Evolutionary conservation across 805 yeast genomes (phyloP), one percentile per base, ranked within the genome.

Genomic region (Candida sanyiensis): DNA sequence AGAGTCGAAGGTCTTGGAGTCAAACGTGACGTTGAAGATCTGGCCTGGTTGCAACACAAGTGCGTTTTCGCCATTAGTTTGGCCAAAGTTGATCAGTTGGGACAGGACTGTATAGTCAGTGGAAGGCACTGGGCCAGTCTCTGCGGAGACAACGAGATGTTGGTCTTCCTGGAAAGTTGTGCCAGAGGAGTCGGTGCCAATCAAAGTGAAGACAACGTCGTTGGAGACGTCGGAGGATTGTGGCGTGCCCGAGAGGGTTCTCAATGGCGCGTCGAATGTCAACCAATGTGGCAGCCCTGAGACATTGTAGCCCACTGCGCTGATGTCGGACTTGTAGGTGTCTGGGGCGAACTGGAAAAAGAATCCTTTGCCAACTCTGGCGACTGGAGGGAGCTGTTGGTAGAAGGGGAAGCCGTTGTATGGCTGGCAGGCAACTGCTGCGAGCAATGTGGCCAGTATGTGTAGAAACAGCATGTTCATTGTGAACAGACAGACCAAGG

Each of bases 321-420:
- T 68, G 18, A 59, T 61, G 34, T 64, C 56, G 3, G 76, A 68
- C 36, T 65, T 55, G 58, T 74, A 87, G 2, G 97, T 90, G 49
- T 79, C 76, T 43, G 73, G 64, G 38, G 88, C 80, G 29, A 90
- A 61, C 26, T 80, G 70, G 61, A 85, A 90, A 15, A 64, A 49
- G 61, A 81, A 90, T 3, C 57, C 49, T 49, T 75, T 67, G 43
- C 75, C 75, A 12, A 77, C 74, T 42, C 94, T 70, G 5, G 95
- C 97, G 11, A 93, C 85, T 24, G 87, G 82, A 5, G 97, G 97
- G 17, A 80, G 69, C 62, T 90, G 98, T 56, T 78, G 77, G 47
- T 72, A 62, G 56, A 88, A 76, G n/a, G 95, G 89, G 66, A 81
- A 85, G 32, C 83, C 84, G 28, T 72, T 67, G 37, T 69, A 66